A percentile compares a stretch with the other conserved stretches of the same genome.
phyloP scores from a whole-genome alignment of 1,284 basidiomycete genomes.

The Heimioporus retisporus region DNA sequence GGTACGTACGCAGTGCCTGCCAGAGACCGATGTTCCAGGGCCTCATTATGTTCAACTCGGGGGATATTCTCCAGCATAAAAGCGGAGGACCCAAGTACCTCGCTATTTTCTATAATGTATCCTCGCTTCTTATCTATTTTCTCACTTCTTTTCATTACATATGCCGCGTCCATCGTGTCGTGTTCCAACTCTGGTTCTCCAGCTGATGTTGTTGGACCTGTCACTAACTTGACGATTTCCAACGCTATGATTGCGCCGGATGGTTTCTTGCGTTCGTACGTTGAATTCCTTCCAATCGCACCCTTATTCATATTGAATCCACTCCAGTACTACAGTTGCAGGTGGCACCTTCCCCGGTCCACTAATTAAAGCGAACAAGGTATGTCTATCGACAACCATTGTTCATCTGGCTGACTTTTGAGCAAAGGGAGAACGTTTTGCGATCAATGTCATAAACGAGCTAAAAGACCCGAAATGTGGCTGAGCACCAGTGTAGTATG shows the following conservation, averaged over 20 bases:
- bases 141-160: conserved; percentile 12
- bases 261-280: conserved; percentile 51
- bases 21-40: background rate
- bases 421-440: conserved; percentile 29
- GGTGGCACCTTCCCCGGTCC: conserved; percentile 39
- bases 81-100: background rate
- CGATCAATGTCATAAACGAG: conserved; percentile 40
- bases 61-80: conserved; percentile 13
- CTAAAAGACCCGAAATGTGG: conserved; percentile 45
- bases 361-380: conserved; percentile 38
- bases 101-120: conserved; percentile 20
- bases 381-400: background rate
- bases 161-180: conserved; percentile 32
- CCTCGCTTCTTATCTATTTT: conserved; percentile 10
- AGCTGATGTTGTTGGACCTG: conserved; percentile 37
- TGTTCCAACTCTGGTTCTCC: conserved; percentile 17
- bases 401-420: background rate
- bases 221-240: conserved; percentile 43
- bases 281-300: background rate
- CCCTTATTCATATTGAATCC: background rate
- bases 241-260: conserved; percentile 52
- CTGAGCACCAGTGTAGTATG: conserved; percentile 43
- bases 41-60: background rate
- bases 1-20: conserved; percentile 6
- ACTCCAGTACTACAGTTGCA: conserved; percentile 34